These are phyloP conservation scores for Phytophthora lateralis DNA, from an alignment of 352 stramenopile species.

Conservation along the genomic window DNA sequence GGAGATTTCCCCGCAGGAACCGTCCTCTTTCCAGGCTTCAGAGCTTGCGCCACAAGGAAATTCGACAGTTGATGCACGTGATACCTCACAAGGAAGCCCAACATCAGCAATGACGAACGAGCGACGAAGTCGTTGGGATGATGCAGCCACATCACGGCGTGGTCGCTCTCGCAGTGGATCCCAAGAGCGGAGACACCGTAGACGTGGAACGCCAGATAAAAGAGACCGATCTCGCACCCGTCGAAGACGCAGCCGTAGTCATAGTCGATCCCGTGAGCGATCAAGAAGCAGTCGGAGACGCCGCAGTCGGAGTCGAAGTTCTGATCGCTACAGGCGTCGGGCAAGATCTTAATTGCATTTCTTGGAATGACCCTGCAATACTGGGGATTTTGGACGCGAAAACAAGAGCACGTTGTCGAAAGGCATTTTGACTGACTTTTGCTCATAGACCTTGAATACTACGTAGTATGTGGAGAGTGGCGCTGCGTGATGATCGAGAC, in stretches of 20 bases:
- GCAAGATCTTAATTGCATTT: conserved; percentile 3
- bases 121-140: conserved; percentile 30
- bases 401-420: no score
- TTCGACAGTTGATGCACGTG: neutral
- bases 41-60: neutral
- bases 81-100: neutral
- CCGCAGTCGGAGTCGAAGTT: conserved; percentile 33
- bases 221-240: conserved; percentile 4
- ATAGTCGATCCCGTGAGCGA: conserved; percentile 27
- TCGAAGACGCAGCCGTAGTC: conserved; percentile 29
- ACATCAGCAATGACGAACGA: conserved; percentile 4
- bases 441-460: no score
- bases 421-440: no score
- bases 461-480: no score
- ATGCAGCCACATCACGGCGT: conserved; percentile 14
- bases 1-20: conserved; percentile 23
- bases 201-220: conserved; percentile 3
- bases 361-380: no score
- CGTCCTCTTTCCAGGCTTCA: neutral
- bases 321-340: conserved; percentile 21
- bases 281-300: conserved; percentile 26
- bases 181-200: conserved; percentile 7
- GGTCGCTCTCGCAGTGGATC: conserved; percentile 21
- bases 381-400: no score
- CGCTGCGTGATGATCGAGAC: no score